Percentiles rank a stretch among this genome's conserved stretches.
phyloP scores from a whole-genome alignment of 805 yeast species.

The Metschnikowia koreensis region DNA sequence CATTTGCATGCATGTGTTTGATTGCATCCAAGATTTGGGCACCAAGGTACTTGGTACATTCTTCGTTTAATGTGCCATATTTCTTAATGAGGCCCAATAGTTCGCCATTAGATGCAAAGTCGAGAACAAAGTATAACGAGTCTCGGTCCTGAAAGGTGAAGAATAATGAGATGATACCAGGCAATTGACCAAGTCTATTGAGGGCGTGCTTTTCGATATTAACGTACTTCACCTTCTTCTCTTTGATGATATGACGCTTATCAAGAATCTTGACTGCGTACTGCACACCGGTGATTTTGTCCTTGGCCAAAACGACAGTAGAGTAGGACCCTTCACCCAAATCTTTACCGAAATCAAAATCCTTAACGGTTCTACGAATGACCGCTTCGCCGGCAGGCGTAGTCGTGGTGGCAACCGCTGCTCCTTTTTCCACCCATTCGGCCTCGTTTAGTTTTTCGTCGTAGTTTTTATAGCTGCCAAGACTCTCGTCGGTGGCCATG shows the following conservation, averaged over 20 bases:
- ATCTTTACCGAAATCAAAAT: slow-evolving; percentile 41
- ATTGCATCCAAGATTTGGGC: slow-evolving; percentile 76
- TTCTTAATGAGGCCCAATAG: slow-evolving; percentile 63
- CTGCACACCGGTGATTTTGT: slow-evolving; percentile 52
- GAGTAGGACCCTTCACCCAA: slow-evolving; percentile 48
- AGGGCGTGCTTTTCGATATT: slow-evolving; percentile 80
- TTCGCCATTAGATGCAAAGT: slow-evolving; percentile 80
- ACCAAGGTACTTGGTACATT: slow-evolving; percentile 61
- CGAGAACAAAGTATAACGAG: slow-evolving; percentile 70
- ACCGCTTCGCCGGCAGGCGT: slow-evolving; percentile 21
- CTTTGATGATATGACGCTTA: slow-evolving; percentile 74
- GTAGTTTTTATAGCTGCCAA: slow-evolving; percentile 19
- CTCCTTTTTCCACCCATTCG: slow-evolving; percentile 36
- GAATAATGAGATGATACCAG: slow-evolving; percentile 65
- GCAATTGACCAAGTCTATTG: slow-evolving; percentile 59
- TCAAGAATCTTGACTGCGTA: slow-evolving; percentile 78
- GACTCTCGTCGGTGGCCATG: slow-evolving; percentile 9
- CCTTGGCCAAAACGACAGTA: slow-evolving; percentile 44
- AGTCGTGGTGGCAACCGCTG: slow-evolving; percentile 23
- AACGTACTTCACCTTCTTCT: slow-evolving; percentile 81
- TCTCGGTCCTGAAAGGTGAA: slow-evolving; percentile 80
- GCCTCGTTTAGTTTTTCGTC: slow-evolving; percentile 16
- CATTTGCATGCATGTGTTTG: slow-evolving; percentile 67
- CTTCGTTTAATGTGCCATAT: slow-evolving; percentile 69
- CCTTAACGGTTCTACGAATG: slow-evolving; percentile 37